Evolutionary conservation across 345 rosid species (phyloP).

Genomic region (Linum tenue): DNA sequence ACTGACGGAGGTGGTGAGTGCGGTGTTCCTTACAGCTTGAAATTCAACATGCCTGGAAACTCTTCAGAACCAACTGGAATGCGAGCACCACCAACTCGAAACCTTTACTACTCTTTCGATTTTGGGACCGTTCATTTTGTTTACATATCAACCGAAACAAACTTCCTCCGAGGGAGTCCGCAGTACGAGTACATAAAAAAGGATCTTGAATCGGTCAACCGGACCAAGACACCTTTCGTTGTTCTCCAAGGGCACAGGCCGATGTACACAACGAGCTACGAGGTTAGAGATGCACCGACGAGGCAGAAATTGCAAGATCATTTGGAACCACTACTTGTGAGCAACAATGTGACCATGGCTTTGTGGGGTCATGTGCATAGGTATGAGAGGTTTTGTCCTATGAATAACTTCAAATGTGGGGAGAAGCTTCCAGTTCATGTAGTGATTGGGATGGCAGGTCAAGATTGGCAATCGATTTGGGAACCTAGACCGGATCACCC

Average conservation of each 20-base stretch:
- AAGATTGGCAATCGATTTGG: constrained; percentile 85
- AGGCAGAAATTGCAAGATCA: constrained; percentile 58
- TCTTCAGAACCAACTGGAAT: constrained; percentile 66
- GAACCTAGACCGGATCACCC: constrained; percentile 68
- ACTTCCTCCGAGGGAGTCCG: constrained; percentile 64
- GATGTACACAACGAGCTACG: constrained; percentile 81
- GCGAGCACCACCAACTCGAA: constrained; percentile 57
- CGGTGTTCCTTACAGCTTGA: constrained; percentile 88
- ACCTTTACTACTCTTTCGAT: constrained; percentile 78
- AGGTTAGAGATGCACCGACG: constrained; percentile 44
- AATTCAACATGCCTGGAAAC: constrained; percentile 86
- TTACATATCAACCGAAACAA: constrained; percentile 77
- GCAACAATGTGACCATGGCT: constrained; percentile 65
- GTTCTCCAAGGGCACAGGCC: constrained; percentile 90
- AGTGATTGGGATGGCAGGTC: constrained; percentile 95
- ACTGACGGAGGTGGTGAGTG: constrained; percentile 94
- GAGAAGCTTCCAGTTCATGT: constrained; percentile 60
- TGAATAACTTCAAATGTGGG: constrained; percentile 70
- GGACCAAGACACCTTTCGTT: constrained; percentile 67
- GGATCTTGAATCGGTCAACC: constrained; percentile 70
- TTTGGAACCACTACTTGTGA: constrained; percentile 72
- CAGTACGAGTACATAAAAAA: constrained; percentile 61
- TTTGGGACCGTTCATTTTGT: constrained; percentile 68
- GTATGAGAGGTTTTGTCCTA: constrained; percentile 85
- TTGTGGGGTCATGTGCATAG: constrained; percentile 95